Evolutionary conservation across 805 yeast genomes (phyloP).

Genomic region (Saturnispora hagleri): DNA sequence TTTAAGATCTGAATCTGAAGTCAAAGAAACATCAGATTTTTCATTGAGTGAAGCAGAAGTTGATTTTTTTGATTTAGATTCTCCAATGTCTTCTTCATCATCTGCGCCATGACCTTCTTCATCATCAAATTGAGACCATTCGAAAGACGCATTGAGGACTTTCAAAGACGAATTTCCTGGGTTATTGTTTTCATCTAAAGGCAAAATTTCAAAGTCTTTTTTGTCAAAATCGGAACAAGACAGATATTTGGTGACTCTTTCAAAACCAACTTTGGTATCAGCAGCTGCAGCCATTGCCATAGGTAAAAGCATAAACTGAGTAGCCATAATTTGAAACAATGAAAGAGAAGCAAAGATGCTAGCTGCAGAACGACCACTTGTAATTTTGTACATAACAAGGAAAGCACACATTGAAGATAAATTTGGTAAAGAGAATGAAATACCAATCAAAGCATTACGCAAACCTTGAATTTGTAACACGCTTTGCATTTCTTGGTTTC

Average conservation of each 20-base stretch:
- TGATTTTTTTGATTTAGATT: neutral
- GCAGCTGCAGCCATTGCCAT: constrained; percentile 56
- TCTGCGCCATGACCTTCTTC: constrained; percentile 19
- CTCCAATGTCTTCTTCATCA: constrained; percentile 1
- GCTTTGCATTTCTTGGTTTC: constrained; percentile 52
- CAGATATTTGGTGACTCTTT: constrained; percentile 46
- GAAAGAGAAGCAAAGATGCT: constrained; percentile 61
- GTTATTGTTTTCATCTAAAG: constrained; percentile 13
- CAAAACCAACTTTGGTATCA: constrained; percentile 54
- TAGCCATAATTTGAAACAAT: constrained; percentile 50
- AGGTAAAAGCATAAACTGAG: constrained; percentile 60
- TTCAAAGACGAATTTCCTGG: constrained; percentile 34
- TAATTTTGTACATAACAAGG: constrained; percentile 31
- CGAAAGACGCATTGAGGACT: constrained; percentile 48
- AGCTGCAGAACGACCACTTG: constrained; percentile 40
- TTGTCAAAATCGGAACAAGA: constrained; percentile 31
- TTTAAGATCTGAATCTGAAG: neutral
- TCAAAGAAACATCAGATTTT: neutral
- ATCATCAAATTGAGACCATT: constrained; percentile 50
- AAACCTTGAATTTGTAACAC: constrained; percentile 53
- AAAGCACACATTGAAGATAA: constrained; percentile 60
- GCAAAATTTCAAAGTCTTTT: constrained; percentile 20
- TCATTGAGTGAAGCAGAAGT: neutral
- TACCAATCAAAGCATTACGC: constrained; percentile 50
- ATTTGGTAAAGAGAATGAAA: constrained; percentile 51